Conservation (phyloP, 2,329 filamentous ascomycete genomes). For the Colletotrichum tamarilloi region DNA sequence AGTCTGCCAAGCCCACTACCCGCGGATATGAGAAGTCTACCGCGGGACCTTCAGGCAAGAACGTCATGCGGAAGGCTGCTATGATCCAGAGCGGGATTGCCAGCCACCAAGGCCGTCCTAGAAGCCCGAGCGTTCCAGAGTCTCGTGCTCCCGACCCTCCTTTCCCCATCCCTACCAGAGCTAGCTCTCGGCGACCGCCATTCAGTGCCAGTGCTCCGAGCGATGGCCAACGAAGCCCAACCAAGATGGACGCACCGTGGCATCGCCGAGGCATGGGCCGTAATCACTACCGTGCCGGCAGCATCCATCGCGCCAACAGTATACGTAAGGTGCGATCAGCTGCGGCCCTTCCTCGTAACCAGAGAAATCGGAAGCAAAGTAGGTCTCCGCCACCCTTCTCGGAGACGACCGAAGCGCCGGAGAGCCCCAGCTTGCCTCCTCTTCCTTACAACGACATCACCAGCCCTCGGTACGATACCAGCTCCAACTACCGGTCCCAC, state of each 20-base stretch:
- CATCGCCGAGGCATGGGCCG: constrained; percentile 62
- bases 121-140: constrained; percentile 74
- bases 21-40: constrained; percentile 52
- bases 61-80: constrained; percentile 79
- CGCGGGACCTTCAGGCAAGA: constrained; percentile 55
- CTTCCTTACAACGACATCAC: constrained; percentile 79
- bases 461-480: constrained; percentile 58
- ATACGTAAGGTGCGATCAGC: constrained; percentile 89
- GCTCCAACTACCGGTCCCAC: constrained; percentile 56
- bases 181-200: constrained; percentile 83
- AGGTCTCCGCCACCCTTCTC: constrained; percentile 76
- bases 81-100: constrained; percentile 84
- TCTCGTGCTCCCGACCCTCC: constrained; percentile 71
- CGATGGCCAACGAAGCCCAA: constrained; percentile 84
- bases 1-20: constrained; percentile 44
- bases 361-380: constrained; percentile 59
- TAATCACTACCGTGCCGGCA: constrained; percentile 59
- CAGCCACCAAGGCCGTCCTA: constrained; percentile 72
- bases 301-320: constrained; percentile 67
- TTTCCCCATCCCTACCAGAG: constrained; percentile 90
- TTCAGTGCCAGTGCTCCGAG: constrained; percentile 72
- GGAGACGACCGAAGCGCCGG: constrained; percentile 73
- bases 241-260: constrained; percentile 66
- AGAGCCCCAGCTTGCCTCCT: constrained; percentile 78
- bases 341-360: constrained; percentile 72